phyloP scores from a whole-genome alignment of 139 green algal genomes.

The Trebouxia sp. region DNA sequence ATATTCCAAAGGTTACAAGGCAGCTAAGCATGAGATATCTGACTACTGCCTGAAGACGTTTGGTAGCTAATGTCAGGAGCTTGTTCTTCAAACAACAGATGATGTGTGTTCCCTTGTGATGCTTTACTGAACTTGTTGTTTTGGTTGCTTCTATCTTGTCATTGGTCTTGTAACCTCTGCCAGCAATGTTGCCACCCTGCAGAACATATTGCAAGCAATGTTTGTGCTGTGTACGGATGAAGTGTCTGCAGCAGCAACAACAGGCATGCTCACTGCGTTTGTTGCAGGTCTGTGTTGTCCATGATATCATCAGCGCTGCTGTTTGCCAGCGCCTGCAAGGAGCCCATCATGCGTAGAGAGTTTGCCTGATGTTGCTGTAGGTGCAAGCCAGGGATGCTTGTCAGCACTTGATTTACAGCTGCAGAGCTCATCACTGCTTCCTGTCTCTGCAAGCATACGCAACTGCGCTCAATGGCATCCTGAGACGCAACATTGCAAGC shows the following conservation, averaged over 20 bases:
- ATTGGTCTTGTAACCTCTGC: background rate
- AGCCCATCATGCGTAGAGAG: slow-evolving; percentile 40
- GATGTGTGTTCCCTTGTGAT: too few species aligned
- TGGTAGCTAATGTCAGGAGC: too few species aligned
- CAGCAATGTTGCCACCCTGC: slow-evolving; percentile 1
- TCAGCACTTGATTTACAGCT: slow-evolving; percentile 13
- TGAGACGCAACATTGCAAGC: background rate
- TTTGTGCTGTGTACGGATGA: too few species aligned
- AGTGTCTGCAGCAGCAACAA: too few species aligned
- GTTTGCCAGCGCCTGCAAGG: slow-evolving; percentile 12
- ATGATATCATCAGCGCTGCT: slow-evolving; percentile 29
- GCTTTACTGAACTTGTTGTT: too few species aligned
- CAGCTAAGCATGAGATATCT: slow-evolving; percentile 14
- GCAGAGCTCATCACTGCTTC: background rate
- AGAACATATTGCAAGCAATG: slow-evolving; percentile 16
- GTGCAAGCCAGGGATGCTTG: slow-evolving; percentile 8
- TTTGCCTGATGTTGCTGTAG: slow-evolving; percentile 28
- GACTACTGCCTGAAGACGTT: slow-evolving; percentile 7
- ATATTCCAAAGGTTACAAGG: slow-evolving; percentile 47
- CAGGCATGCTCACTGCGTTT: slow-evolving; percentile 20
- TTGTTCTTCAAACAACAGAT: too few species aligned
- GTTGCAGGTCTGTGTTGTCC: slow-evolving; percentile 21
- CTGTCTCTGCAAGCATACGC: background rate
- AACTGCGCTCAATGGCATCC: background rate
- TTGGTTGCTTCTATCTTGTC: background rate